Evolutionary conservation across 352 stramenopile species (phyloP).

Genomic region (Globisporangium megalacanthum): DNA sequence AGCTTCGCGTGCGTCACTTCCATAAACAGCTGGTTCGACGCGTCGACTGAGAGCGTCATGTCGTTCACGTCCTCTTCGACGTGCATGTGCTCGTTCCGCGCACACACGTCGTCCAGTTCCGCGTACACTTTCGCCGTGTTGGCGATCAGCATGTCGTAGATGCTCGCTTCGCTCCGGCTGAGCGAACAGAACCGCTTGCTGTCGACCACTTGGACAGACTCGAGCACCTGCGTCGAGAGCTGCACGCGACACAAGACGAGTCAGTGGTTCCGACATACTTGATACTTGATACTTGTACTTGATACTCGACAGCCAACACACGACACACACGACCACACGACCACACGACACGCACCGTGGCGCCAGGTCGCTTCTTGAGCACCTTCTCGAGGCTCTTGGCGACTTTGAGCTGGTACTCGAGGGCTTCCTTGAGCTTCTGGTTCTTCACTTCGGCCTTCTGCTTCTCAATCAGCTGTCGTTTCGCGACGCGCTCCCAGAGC

Average conservation of each 20-base stretch:
- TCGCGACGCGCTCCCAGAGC: constrained; percentile 27
- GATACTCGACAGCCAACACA: too few relatives aligned
- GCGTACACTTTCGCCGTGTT: constrained; percentile 11
- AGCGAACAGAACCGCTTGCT: constrained; percentile 13
- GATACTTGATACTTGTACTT: too few relatives aligned
- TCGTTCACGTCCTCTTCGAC: constrained; percentile 11
- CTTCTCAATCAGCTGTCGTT: constrained; percentile 18
- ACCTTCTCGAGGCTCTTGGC: constrained; percentile 18
- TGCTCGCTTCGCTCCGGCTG: constrained; percentile 6
- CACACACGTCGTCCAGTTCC: constrained; percentile 8
- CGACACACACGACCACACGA: too few relatives aligned
- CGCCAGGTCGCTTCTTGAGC: constrained; percentile 11
- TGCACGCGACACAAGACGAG: not conserved
- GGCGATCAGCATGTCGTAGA: constrained; percentile 13
- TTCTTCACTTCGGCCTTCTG: constrained; percentile 25
- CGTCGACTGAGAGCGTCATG: constrained; percentile 11
- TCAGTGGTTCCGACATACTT: too few relatives aligned
- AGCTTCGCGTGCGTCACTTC: constrained; percentile 13
- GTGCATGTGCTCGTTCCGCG: constrained; percentile 13
- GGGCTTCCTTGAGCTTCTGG: constrained; percentile 20
- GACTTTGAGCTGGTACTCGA: constrained; percentile 22
- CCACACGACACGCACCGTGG: constrained; percentile 2
- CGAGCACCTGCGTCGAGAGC: constrained; percentile 11
- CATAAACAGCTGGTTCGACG: constrained; percentile 14
- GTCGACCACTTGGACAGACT: constrained; percentile 8